A percentile compares a stretch with the other conserved stretches of the same genome.
These are phyloP conservation scores for Aspergillus jensenii DNA, from an alignment of 2,329 filamentous ascomycete species.

Conservation along the genomic window DNA sequence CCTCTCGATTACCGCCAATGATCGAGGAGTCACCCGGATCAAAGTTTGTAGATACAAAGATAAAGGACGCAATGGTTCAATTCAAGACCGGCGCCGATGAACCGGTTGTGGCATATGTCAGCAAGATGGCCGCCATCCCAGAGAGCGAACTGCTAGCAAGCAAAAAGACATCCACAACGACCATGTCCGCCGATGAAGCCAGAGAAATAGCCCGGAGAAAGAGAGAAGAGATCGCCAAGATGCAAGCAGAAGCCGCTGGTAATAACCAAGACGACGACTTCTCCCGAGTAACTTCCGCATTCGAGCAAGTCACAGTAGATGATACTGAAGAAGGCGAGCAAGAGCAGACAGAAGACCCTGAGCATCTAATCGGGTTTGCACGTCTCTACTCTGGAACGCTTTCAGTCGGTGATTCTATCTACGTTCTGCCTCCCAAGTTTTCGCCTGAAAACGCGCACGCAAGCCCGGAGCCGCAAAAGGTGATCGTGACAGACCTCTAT, in stretches of 20 bases:
- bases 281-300: constrained; percentile 58
- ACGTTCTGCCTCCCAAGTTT: constrained; percentile 91
- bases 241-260: constrained; percentile 61
- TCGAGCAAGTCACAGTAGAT: constrained; percentile 60
- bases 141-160: constrained; percentile 90
- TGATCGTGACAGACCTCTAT: constrained; percentile 84
- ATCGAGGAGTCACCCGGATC: constrained; percentile 77
- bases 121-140: constrained; percentile 95
- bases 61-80: constrained; percentile 78
- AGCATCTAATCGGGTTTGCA: constrained; percentile 92
- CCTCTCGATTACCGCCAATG: constrained; percentile 73
- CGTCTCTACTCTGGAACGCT: constrained; percentile 89
- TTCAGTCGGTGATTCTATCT: constrained; percentile 84
- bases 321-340: constrained; percentile 50
- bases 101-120: constrained; percentile 90
- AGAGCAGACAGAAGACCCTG: constrained; percentile 67
- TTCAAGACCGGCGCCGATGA: constrained; percentile 71
- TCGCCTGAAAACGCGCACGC: constrained; percentile 74
- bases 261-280: constrained; percentile 48
- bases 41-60: constrained; percentile 63
- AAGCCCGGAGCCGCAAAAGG: constrained; percentile 72
- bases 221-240: constrained; percentile 79
- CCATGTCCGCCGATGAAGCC: constrained; percentile 85
- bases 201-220: constrained; percentile 84
- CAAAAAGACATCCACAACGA: constrained; percentile 65